Base-by-base conservation (phyloP, 345 rosid genomes). In the Eucalyptus cloeziana region DNA sequence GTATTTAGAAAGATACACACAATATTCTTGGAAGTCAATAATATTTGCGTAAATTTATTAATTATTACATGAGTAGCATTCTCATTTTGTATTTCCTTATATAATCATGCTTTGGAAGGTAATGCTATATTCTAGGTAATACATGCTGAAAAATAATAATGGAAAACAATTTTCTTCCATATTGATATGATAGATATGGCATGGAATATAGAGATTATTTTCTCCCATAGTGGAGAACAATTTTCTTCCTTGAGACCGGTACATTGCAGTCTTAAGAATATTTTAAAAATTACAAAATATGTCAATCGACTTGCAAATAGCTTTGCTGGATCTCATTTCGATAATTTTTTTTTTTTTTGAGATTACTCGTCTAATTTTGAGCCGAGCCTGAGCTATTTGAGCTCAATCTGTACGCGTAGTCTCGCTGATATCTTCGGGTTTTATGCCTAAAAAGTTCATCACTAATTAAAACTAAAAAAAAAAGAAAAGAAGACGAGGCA, bases 401-500 rank as follows among this genome's bases (percentile, higher is more conserved):
- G 56, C 24, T 52, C 56, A 52, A 19, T 52, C 4, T 21, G 10
- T 52, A 21, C 10, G 10, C 25, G 2, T 21, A 21, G 10, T 52
- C 58, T 52, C 25, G 1, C 10, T 8, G 4, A 52, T 52, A 52
- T 52, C 58, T 49, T 49, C 13, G 49, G 49, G 49, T 49, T 49
- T 11, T 49, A 49, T 49, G 49, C 13, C 13, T 49, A 49, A 21
- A 21, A 52, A 52, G 58, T 52, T 21, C 25, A 52, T 52, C 58
- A 52, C 24, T 52, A 19, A 8, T 52, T 52, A 52, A 52, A 52
- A 52, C 58, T 52, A 44, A 44, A 44, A 7, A 2, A 44, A 44
- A 8, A 0, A 8, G 3, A 52, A 50, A 52, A 7, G 19, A 52
- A 0, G 56, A 51, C 4, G 9, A 51, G 56, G 56, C 56, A 7